Percentiles rank a stretch among this genome's conserved stretches.
These are phyloP conservation scores for Hyaloscypha variabilis DNA, from an alignment of 495 filamentous ascomycete genomes.

Conservation along the genomic window DNA sequence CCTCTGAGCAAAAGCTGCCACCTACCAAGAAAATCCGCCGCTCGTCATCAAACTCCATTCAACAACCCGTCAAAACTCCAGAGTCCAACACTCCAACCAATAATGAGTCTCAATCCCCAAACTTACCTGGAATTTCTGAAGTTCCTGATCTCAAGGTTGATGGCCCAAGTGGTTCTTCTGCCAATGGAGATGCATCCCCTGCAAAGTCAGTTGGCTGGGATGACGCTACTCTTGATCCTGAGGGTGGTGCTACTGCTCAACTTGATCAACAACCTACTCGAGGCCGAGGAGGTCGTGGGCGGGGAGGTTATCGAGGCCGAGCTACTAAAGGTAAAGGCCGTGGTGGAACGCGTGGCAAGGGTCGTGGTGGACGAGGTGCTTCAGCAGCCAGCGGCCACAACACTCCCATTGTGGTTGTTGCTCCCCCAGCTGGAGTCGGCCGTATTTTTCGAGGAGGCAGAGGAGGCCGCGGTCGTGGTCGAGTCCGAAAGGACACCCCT, in stretches of 20 bases:
- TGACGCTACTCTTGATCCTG: neutral
- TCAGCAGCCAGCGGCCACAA: slow-evolving; percentile 41
- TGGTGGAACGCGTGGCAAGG: slow-evolving; percentile 24
- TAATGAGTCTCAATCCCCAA: neutral
- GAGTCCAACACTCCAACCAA: slow-evolving; percentile 7
- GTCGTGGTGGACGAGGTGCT: slow-evolving; percentile 41
- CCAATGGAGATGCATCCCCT: neutral
- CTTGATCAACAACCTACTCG: neutral
- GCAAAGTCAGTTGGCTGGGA: neutral
- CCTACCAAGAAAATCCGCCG: slow-evolving; percentile 23
- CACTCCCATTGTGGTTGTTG: slow-evolving; percentile 32
- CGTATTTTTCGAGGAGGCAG: too few species aligned
- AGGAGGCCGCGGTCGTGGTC: slow-evolving; percentile 32
- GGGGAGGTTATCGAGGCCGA: slow-evolving; percentile 38
- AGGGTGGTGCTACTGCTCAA: neutral
- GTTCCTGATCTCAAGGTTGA: slow-evolving; percentile 1
- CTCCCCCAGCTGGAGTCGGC: too few species aligned
- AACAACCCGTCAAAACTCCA: slow-evolving; percentile 9
- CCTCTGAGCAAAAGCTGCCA: slow-evolving; percentile 1
- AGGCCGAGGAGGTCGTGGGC: slow-evolving; percentile 14
- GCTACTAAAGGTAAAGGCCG: slow-evolving; percentile 22
- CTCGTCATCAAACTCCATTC: slow-evolving; percentile 6
- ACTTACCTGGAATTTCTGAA: neutral
- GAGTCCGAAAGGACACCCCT: neutral
- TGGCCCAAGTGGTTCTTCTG: slow-evolving; percentile 8